Evolutionary conservation across 139 green algal species (phyloP), one percentile per base, ranked within the genome.

Genomic region (Micractinium conductrix): DNA sequence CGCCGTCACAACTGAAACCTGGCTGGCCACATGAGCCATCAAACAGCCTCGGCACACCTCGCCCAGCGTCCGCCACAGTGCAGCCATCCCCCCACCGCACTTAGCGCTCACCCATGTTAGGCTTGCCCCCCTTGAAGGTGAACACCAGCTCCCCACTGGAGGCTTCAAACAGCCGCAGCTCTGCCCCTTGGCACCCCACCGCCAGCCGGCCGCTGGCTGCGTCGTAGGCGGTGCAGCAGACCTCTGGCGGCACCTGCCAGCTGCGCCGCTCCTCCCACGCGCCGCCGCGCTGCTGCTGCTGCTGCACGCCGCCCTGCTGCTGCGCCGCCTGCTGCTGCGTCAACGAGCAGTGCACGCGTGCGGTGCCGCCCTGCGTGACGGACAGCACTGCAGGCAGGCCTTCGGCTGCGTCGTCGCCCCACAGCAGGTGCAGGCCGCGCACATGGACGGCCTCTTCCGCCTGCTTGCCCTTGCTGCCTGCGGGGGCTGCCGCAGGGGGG

Each of bases 101-200:
- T n/a, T 10, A 58, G 48, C 48, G 14, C 48, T 68, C 55, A 82
- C 76, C 80, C 67, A 80, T 85, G 72, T 92, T 92, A 33, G 88
- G 89, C 55, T 87, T 89, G 26, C 75, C 71, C 8, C 89, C 87
- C 68, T 92, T 92, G 35, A 78, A 89, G 7, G 85, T 44, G 63
- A 79, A 91, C 28, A 55, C 43, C 42, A 79, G 73, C 83, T 90
- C 58, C 9, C 76, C 84, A 7, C 43, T 74, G 24, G 69, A n/a
- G 1, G 88, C 40, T 40, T 89, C 83, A 68, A 85, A 91, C 58
- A 91, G 68, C 6, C 62, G 68, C 19, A 91, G 87, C 74, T 92
- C 89, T 10, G 84, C 44, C 28, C 87, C 87, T 60, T 88, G 33
- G 28, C 79, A 85, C 26, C 89, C 89, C 21, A 91, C 84, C 28